Evolutionary conservation across 257 asterid species (phyloP), one percentile per base, ranked within the genome.

Genomic region (Plantago ovata): DNA sequence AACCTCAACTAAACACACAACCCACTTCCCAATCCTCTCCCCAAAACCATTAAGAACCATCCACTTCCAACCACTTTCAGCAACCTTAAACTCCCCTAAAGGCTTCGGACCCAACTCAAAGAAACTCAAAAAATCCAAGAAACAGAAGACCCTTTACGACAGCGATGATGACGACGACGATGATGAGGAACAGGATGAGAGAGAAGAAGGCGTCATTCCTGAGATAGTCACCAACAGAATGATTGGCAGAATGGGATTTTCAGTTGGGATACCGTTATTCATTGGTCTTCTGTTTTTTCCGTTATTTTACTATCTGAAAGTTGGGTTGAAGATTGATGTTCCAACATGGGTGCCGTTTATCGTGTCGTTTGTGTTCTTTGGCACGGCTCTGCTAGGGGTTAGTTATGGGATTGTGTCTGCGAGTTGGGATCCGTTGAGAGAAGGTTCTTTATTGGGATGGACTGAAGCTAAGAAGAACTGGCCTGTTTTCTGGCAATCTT

Each of bases 361-460:
- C 14, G 96, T 93, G 60, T 89, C 98, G 3, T 93, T 93, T 41
- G 10, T 86, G 47, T 93, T 84, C 83, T 93, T 86, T 47, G 98
- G 98, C 41, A 77, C 89, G 1, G 97, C 97, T 5, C 84, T 88
- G 9, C 36, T 71, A 63, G 98, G 98, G 55, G 79, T 92, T 22
- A 88, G 97, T 69, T 92, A 92, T 66, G 98, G 95, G 36, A 88
- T 92, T 60, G 98, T 92, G 63, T 92, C 98, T 14, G 75, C 98
- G 14, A 92, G 98, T 74, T 92, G 98, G 98, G 98, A 92, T 76
- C 98, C 98, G 0, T 9, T 79, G 75, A 82, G 98, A 73, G 95
- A 92, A 71, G 96, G 98, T 0, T 88, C 98, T 2, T 39, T 82
- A 3, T 62, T 84, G 83, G 98, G 96, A 11, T 92, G 98, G 95